phyloP scores from a whole-genome alignment of 2,329 filamentous ascomycete species.

The Talaromyces sp. region DNA sequence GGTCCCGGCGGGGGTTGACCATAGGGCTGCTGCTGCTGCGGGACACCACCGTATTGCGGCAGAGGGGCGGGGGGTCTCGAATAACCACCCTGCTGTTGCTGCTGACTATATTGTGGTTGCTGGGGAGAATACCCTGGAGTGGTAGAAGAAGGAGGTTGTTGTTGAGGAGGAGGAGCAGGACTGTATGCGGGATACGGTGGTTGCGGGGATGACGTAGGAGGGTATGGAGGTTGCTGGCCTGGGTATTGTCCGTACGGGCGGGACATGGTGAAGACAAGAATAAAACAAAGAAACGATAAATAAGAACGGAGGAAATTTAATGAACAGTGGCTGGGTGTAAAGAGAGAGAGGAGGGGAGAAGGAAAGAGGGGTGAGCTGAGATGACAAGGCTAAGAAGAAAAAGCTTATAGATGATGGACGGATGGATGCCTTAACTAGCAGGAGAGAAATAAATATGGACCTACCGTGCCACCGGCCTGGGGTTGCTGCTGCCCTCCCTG shows the following conservation, averaged over 20 bases:
- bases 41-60: slow-evolving; percentile 34
- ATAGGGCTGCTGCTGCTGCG: slow-evolving; percentile 25
- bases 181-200: slow-evolving; percentile 29
- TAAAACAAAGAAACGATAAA: slow-evolving; percentile 11
- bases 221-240: slow-evolving; percentile 37
- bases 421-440: slow-evolving; percentile 9
- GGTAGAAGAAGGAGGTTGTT: slow-evolving; percentile 22
- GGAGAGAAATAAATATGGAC: slow-evolving; percentile 16
- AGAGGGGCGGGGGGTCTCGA: slow-evolving; percentile 39
- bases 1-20: slow-evolving; percentile 24
- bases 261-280: slow-evolving; percentile 27
- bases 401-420: slow-evolving; percentile 3
- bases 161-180: slow-evolving; percentile 28
- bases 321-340: not conserved
- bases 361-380: slow-evolving; percentile 4
- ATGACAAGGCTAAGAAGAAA: slow-evolving; percentile 2
- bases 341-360: not conserved
- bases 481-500: slow-evolving; percentile 16
- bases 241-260: slow-evolving; percentile 35
- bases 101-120: slow-evolving; percentile 15
- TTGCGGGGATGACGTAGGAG: slow-evolving; percentile 29
- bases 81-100: slow-evolving; percentile 33
- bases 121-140: slow-evolving; percentile 33
- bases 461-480: slow-evolving; percentile 31
- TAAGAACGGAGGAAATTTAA: not conserved